Evolutionary conservation across 192 early-diverging fungal genomes (phyloP).

Genomic region (Backusella sp.): DNA sequence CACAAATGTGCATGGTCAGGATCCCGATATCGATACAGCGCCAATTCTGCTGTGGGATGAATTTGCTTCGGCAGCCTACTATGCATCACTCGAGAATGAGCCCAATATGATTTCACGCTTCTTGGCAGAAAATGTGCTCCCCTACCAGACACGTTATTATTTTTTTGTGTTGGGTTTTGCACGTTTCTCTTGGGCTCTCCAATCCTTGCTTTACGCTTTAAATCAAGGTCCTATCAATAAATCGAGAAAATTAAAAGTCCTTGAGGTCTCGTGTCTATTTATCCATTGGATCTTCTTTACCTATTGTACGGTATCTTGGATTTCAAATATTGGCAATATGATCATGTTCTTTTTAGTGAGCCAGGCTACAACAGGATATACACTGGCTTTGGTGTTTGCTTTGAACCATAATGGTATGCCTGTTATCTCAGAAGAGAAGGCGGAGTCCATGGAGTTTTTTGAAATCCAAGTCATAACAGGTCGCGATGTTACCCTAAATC

Average conservation of each 20-base stretch:
- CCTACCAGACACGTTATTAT: conserved; percentile 58
- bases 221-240: conserved; percentile 47
- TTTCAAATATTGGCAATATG: conserved; percentile 34
- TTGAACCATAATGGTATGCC: conserved; percentile 88
- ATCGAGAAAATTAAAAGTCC: conserved; percentile 37
- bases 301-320: conserved; percentile 46
- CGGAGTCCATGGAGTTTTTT: conserved; percentile 69
- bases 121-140: conserved; percentile 48
- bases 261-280: conserved; percentile 55
- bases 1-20: conserved; percentile 77
- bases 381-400: conserved; percentile 73
- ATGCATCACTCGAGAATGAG: conserved; percentile 48
- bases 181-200: conserved; percentile 71
- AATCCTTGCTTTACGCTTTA: conserved; percentile 57
- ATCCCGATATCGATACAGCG: conserved; percentile 86
- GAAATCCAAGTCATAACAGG: conserved; percentile 74
- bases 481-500: conserved; percentile 61
- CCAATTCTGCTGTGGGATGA: conserved; percentile 77
- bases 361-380: conserved; percentile 68
- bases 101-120: conserved; percentile 51
- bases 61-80: conserved; percentile 52
- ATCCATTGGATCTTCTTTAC: conserved; percentile 71
- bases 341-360: conserved; percentile 60
- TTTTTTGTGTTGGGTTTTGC: conserved; percentile 75
- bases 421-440: conserved; percentile 61